Evolutionary conservation across 768 basidiomycete genomes (phyloP).

Genomic region (Coprinopsis sp.): DNA sequence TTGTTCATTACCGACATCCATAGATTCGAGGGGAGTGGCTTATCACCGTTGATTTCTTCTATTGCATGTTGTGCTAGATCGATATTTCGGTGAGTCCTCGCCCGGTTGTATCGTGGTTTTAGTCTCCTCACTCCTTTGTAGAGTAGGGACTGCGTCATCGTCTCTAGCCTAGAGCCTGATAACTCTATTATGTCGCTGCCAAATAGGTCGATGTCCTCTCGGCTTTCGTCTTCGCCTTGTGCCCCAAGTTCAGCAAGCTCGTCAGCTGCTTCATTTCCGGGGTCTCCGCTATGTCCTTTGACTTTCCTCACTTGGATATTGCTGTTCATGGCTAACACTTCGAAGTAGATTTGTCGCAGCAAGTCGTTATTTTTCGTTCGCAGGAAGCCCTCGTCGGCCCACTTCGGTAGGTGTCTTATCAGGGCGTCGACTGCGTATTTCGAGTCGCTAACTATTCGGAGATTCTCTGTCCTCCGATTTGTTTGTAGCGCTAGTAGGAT

Average conservation of each 20-base stretch:
- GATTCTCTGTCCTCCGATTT: background rate
- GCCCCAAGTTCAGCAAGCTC: constrained; percentile 6
- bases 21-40: background rate
- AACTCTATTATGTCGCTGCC: background rate
- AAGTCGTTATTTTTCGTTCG: constrained; percentile 1
- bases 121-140: background rate
- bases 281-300: constrained; percentile 13
- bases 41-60: background rate
- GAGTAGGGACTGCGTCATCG: background rate
- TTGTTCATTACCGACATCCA: background rate
- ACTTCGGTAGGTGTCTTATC: constrained; percentile 6
- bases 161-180: background rate
- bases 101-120: background rate
- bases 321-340: background rate
- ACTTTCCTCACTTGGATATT: constrained; percentile 7
- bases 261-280: constrained; percentile 15
- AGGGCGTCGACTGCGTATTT: constrained; percentile 10
- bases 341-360: background rate
- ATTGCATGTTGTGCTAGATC: background rate
- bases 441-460: constrained; percentile 1
- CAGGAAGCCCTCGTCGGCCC: constrained; percentile 15
- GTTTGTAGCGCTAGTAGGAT: background rate
- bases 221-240: background rate
- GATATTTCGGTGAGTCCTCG: background rate
- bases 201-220: background rate